Evolutionary conservation across 345 rosid genomes (phyloP).

Genomic region (Lepidium didymum): DNA sequence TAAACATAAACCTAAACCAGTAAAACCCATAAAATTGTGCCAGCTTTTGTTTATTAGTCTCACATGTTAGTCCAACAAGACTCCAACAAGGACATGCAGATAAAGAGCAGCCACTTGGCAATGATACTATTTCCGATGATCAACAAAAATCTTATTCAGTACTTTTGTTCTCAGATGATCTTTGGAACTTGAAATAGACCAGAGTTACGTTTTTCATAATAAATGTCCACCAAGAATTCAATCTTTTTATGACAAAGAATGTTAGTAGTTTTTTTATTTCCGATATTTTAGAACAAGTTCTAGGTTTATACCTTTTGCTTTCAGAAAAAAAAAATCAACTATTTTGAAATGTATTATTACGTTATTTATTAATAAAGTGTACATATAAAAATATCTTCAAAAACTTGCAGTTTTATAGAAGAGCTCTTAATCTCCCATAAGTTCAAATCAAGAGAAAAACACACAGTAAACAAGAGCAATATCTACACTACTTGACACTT

Average conservation of each 20-base stretch:
- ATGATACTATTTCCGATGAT: constrained; percentile 19
- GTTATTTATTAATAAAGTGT: too few species aligned
- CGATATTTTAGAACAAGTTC: neutral
- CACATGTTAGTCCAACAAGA: constrained; percentile 14
- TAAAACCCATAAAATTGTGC: neutral
- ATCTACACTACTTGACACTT: neutral
- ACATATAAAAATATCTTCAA: too few species aligned
- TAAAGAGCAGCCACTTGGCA: constrained; percentile 26
- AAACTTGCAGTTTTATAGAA: too few species aligned
- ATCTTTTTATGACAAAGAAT: neutral
- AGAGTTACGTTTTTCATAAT: constrained; percentile 4
- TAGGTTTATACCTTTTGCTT: neutral
- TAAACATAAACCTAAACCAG: constrained; percentile 1
- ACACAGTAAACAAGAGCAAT: neutral
- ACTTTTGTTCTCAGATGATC: neutral
- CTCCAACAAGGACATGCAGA: constrained; percentile 26
- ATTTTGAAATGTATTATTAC: too few species aligned
- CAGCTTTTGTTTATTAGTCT: neutral
- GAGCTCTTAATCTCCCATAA: too few species aligned
- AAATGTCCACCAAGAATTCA: neutral
- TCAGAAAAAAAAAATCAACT: too few species aligned
- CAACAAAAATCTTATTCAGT: constrained; percentile 8
- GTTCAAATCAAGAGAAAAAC: neutral
- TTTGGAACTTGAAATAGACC: constrained; percentile 46
- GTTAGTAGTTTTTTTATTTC: neutral